Percentiles rank a stretch among this genome's conserved stretches.
These are phyloP conservation scores for Lactifluus piperatus DNA, from an alignment of 768 basidiomycete genomes.

Conservation along the genomic window DNA sequence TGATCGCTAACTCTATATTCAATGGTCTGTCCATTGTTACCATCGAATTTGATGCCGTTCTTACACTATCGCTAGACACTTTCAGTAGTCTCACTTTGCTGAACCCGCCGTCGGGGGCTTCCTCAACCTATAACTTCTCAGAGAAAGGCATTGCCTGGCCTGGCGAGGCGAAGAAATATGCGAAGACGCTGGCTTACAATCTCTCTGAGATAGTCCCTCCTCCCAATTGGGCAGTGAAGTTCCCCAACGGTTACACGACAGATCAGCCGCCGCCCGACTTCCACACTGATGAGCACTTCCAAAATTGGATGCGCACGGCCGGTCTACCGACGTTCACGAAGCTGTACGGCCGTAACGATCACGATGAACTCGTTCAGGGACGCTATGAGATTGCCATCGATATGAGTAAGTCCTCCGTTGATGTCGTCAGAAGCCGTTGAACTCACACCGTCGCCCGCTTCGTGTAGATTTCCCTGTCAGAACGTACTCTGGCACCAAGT, in stretches of 20 bases:
- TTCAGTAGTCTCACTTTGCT: slow-evolving; percentile 54
- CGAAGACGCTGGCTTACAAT: slow-evolving; percentile 48
- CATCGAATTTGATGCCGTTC: neutral
- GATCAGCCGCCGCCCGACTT: slow-evolving; percentile 65
- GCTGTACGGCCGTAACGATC: slow-evolving; percentile 86
- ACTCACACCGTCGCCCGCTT: neutral
- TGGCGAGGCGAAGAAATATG: slow-evolving; percentile 89
- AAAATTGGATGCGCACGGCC: slow-evolving; percentile 99
- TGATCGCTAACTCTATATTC: slow-evolving; percentile 95
- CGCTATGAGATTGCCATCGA: slow-evolving; percentile 66
- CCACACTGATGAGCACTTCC: slow-evolving; percentile 79
- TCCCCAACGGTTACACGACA: slow-evolving; percentile 64
- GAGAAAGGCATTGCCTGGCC: slow-evolving; percentile 88
- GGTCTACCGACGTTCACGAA: slow-evolving; percentile 96
- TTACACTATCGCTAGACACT: slow-evolving; percentile 49
- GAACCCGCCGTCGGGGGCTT: slow-evolving; percentile 39
- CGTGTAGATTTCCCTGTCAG: slow-evolving; percentile 77
- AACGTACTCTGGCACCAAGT: slow-evolving; percentile 90
- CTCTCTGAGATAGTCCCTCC: slow-evolving; percentile 75
- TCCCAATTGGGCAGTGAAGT: slow-evolving; percentile 79
- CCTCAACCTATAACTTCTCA: slow-evolving; percentile 63
- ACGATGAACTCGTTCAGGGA: slow-evolving; percentile 59
- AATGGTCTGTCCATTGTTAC: slow-evolving; percentile 52
- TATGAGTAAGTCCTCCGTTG: slow-evolving; percentile 54
- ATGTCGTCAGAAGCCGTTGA: neutral